Percentiles rank a stretch among this genome's conserved stretches.
These are phyloP conservation scores for Theobroma grandiflorum DNA, from an alignment of 441 rosid genomes.

Conservation along the genomic window DNA sequence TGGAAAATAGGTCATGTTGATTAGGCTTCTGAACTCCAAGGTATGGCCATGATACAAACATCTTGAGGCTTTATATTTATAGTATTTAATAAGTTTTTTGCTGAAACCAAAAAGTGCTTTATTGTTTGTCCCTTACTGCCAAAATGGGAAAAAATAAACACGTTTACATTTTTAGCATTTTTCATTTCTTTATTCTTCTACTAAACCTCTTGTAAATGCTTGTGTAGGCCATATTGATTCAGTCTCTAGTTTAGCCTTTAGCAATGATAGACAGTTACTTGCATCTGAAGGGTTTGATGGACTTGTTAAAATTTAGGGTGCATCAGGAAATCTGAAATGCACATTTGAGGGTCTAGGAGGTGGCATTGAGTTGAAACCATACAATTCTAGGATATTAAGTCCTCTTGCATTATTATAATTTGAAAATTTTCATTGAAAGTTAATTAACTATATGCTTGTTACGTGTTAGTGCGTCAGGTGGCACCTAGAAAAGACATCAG, in stretches of 20 bases:
- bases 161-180: not conserved
- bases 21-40: slow-evolving; percentile 76
- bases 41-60: slow-evolving; percentile 39
- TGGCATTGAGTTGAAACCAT: slow-evolving; percentile 67
- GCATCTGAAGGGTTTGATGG: slow-evolving; percentile 85
- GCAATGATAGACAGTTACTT: slow-evolving; percentile 68
- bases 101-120: not conserved
- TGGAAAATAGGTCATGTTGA: slow-evolving; percentile 85
- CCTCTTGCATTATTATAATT: not conserved
- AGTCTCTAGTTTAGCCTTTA: slow-evolving; percentile 71
- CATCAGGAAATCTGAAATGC: slow-evolving; percentile 54
- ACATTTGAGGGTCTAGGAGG: slow-evolving; percentile 68
- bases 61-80: slow-evolving; percentile 6
- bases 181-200: slow-evolving; percentile 21
- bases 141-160: not conserved
- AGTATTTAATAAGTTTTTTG: not conserved
- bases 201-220: slow-evolving; percentile 17
- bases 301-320: slow-evolving; percentile 68
- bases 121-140: not conserved
- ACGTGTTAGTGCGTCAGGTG: slow-evolving; percentile 80
- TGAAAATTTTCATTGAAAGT: not conserved
- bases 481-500: slow-evolving; percentile 85
- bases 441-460: slow-evolving; percentile 19
- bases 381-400: not conserved
- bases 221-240: slow-evolving; percentile 81